Evolutionary conservation across 495 filamentous ascomycete species (phyloP).

Genomic region (Glarea lozoyensis): DNA sequence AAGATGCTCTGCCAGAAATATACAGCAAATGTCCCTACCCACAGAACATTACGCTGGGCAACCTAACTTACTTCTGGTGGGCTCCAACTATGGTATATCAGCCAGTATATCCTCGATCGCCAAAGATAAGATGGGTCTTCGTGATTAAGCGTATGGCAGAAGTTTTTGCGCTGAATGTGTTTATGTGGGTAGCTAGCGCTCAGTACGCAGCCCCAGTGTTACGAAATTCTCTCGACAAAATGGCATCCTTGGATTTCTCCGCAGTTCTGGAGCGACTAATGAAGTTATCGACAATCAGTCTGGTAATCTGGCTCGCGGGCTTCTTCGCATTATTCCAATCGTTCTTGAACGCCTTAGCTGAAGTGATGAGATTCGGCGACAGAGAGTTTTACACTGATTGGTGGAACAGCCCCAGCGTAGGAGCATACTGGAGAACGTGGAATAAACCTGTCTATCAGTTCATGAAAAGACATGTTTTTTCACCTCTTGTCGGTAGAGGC

Average conservation of each 20-base stretch:
- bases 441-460: constrained; percentile 95
- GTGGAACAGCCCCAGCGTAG: constrained; percentile 89
- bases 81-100: constrained; percentile 95
- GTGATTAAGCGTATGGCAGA: constrained; percentile 75
- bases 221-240: constrained; percentile 78
- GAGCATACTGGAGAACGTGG: constrained; percentile 91
- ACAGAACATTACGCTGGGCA: constrained; percentile 74
- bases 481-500: constrained; percentile 74
- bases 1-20: constrained; percentile 60
- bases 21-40: constrained; percentile 86
- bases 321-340: constrained; percentile 96
- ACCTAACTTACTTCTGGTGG: constrained; percentile 93
- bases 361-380: constrained; percentile 84
- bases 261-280: constrained; percentile 82
- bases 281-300: constrained; percentile 87
- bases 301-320: constrained; percentile 92
- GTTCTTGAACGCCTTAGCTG: constrained; percentile 80
- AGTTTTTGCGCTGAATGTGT: constrained; percentile 61
- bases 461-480: constrained; percentile 89
- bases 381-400: constrained; percentile 92
- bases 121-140: constrained; percentile 73
- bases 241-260: constrained; percentile 68
- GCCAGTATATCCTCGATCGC: constrained; percentile 82
- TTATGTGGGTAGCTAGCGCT: constrained; percentile 87
- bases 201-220: constrained; percentile 91